Percentiles rank a stretch among this genome's conserved stretches.
Conservation (phyloP, 163 green algal species). For the Chlamydomonas reinhardtii region DNA sequence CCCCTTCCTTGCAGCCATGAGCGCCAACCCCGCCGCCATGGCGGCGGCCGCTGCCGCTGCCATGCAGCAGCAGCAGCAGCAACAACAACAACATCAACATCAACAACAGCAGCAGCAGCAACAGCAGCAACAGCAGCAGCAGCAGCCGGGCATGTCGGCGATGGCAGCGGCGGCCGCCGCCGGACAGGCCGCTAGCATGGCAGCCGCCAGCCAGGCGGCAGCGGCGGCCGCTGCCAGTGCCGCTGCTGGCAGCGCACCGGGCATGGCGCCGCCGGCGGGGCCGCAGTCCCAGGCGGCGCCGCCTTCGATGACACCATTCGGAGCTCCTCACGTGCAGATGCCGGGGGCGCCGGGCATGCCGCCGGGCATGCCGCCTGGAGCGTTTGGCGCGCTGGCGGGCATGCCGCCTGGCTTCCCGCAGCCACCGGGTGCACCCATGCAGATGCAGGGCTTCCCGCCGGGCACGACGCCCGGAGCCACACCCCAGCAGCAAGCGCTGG, state of each 20-base stretch:
- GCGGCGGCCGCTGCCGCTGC: slow-evolving; percentile 10
- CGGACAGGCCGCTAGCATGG: slow-evolving; percentile 6
- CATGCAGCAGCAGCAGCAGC: background rate
- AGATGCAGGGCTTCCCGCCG: no score
- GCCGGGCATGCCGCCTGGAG: background rate
- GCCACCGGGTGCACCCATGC: no score
- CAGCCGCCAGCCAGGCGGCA: background rate
- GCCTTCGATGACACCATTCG: no score
- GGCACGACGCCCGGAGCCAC: no score
- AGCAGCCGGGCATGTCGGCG: slow-evolving; percentile 10
- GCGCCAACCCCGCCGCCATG: background rate
- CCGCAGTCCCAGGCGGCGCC: no score
- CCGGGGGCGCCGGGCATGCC: background rate
- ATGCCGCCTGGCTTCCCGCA: no score
- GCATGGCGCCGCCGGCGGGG: no score
- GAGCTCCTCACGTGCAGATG: no score
- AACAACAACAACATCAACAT: no score
- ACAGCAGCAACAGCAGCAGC: background rate
- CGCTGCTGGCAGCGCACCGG: background rate
- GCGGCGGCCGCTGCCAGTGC: background rate
- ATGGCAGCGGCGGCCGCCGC: slow-evolving; percentile 20
- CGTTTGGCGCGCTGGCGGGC: background rate
- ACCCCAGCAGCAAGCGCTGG: slow-evolving; percentile 1
- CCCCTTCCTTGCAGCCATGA: background rate
- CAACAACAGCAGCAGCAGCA: no score